Evolutionary conservation across 495 filamentous ascomycete species (phyloP).

Genomic region (Hypoxylon fuscum): DNA sequence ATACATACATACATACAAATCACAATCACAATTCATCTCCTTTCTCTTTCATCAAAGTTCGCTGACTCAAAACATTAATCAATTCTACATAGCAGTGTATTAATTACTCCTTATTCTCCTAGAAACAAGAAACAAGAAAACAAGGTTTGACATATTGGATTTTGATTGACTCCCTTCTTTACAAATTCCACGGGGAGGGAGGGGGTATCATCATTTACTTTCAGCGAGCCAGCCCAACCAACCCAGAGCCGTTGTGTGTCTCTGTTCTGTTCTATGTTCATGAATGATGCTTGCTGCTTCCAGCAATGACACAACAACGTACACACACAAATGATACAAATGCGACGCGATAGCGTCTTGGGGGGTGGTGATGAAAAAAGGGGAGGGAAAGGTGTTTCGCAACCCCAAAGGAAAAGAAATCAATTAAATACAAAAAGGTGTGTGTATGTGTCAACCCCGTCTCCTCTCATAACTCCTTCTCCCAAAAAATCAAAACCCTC

Average conservation of each 20-base stretch:
- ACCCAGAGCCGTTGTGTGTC: neutral
- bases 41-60: neutral
- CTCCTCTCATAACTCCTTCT: neutral
- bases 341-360: slow-evolving; percentile 13
- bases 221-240: neutral
- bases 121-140: too few relatives aligned
- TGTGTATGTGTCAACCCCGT: slow-evolving; percentile 11
- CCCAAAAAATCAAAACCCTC: too few relatives aligned
- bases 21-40: slow-evolving; percentile 3
- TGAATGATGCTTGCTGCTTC: neutral
- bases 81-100: too few relatives aligned
- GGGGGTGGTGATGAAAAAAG: too few relatives aligned
- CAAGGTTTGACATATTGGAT: too few relatives aligned
- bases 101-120: too few relatives aligned
- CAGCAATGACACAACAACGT: slow-evolving; percentile 1
- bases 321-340: slow-evolving; percentile 24
- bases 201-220: too few relatives aligned
- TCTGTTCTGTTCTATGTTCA: neutral
- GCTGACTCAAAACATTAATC: too few relatives aligned
- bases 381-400: neutral
- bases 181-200: too few relatives aligned
- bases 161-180: too few relatives aligned
- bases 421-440: slow-evolving; percentile 37
- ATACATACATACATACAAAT: too few relatives aligned
- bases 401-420: slow-evolving; percentile 22